Evolutionary conservation across 495 filamentous ascomycete species (phyloP).

Genomic region (Aspergillus bridgeri): DNA sequence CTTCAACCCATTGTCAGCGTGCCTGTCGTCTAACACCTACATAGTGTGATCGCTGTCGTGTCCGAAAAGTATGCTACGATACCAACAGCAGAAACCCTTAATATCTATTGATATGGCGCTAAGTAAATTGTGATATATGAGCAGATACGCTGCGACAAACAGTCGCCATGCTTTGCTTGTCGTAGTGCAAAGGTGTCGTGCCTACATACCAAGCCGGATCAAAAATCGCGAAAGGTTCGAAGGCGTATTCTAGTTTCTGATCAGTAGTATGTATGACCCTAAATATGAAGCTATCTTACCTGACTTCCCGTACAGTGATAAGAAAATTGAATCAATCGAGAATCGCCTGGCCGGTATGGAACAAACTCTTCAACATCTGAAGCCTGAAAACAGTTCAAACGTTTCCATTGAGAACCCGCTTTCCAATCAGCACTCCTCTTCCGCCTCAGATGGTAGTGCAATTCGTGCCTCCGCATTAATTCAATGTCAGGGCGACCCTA

Average conservation of each 20-base stretch:
- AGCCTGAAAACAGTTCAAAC: no score
- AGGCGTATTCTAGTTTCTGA: slow-evolving; percentile 64
- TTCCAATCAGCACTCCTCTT: slow-evolving; percentile 32
- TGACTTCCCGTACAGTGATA: slow-evolving; percentile 46
- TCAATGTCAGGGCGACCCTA: slow-evolving; percentile 39
- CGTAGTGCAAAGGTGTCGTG: slow-evolving; percentile 40
- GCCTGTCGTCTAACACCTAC: no score
- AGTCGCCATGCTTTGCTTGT: slow-evolving; percentile 45
- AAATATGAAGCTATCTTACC: no score
- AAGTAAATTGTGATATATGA: no score
- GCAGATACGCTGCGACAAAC: slow-evolving; percentile 46
- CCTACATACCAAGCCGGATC: slow-evolving; percentile 58
- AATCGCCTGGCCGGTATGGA: slow-evolving; percentile 59
- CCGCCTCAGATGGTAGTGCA: no score
- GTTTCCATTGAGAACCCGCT: slow-evolving; percentile 26
- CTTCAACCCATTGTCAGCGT: no score
- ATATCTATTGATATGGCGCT: no score
- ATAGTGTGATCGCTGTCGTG: no score
- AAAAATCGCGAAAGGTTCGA: slow-evolving; percentile 54
- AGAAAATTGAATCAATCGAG: slow-evolving; percentile 66
- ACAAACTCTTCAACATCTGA: slow-evolving; percentile 46
- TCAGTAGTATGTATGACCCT: slow-evolving; percentile 65
- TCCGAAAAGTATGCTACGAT: no score
- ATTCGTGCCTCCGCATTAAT: no score
- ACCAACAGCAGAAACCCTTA: no score